Evolutionary conservation across 345 rosid species (phyloP).

Genomic region (Populus tremula): DNA sequence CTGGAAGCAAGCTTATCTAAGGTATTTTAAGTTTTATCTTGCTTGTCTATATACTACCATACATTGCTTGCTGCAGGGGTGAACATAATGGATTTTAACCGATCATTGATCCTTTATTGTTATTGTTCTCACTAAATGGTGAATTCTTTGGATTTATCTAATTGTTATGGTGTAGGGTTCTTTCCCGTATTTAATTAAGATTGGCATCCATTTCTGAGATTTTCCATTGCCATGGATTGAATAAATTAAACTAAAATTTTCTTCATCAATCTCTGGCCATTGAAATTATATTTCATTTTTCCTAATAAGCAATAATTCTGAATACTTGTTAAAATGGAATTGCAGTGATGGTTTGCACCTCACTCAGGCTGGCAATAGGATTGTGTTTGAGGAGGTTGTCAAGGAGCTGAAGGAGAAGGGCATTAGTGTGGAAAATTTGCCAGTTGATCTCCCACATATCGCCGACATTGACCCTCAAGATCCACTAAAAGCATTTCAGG

Average conservation of each 20-base stretch:
- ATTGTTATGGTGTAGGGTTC: not conserved
- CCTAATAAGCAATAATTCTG: not conserved
- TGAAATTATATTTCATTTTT: not conserved
- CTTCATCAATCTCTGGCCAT: not conserved
- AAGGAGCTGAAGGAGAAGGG: conserved; percentile 50
- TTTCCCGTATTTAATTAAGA: not conserved
- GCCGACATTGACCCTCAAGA: conserved; percentile 52
- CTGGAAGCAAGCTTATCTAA: conserved; percentile 59
- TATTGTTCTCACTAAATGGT: not conserved
- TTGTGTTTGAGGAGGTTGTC: conserved; percentile 71
- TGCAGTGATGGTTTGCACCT: conserved; percentile 88
- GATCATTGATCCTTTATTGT: too few species aligned
- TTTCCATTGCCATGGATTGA: not conserved
- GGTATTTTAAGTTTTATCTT: conserved; percentile 31
- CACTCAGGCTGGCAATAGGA: conserved; percentile 48
- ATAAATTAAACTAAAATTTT: not conserved
- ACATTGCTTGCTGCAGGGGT: not conserved
- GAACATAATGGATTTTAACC: not conserved
- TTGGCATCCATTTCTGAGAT: not conserved
- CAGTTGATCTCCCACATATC: conserved; percentile 59
- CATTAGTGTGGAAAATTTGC: conserved; percentile 48
- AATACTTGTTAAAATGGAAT: not conserved
- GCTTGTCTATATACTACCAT: not conserved
- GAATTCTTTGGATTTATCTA: not conserved
- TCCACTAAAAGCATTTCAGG: conserved; percentile 59